phyloP scores from a whole-genome alignment of 176 grass and related monocot species.

The Aechmea fasciata region DNA sequence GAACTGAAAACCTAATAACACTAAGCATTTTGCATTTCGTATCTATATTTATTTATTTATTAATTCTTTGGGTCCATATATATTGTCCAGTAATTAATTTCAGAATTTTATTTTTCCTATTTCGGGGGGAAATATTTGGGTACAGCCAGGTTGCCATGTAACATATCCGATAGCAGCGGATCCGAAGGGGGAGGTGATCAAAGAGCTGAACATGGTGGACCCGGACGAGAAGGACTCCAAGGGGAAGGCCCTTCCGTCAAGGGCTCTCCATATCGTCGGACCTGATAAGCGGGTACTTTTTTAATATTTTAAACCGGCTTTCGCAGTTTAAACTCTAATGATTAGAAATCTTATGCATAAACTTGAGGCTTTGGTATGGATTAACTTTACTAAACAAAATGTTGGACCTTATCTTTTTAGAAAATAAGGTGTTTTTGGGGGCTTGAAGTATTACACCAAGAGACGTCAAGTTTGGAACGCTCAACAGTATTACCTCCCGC shows the following conservation, averaged over 20 bases:
- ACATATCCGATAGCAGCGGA: constrained; percentile 71
- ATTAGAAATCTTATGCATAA: not conserved
- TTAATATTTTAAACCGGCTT: not conserved
- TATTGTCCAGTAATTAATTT: too few relatives aligned
- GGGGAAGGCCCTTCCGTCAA: constrained; percentile 42
- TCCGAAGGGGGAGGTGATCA: constrained; percentile 36
- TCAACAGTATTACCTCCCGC: too few relatives aligned
- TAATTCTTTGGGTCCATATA: too few relatives aligned
- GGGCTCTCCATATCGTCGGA: constrained; percentile 59
- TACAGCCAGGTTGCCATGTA: constrained; percentile 29
- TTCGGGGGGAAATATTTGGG: too few relatives aligned
- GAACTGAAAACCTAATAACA: too few relatives aligned
- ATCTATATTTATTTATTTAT: too few relatives aligned
- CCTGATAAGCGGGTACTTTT: constrained; percentile 44
- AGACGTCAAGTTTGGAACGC: too few relatives aligned
- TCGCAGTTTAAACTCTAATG: not conserved
- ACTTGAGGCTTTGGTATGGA: not conserved
- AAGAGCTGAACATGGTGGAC: constrained; percentile 82
- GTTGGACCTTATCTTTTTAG: too few relatives aligned
- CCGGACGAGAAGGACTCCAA: constrained; percentile 59
- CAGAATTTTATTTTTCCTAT: too few relatives aligned
- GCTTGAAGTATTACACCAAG: too few relatives aligned
- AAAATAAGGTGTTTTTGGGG: too few relatives aligned
- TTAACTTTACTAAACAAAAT: not conserved
- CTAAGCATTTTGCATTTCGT: too few relatives aligned